Evolutionary conservation across 306 rosid species (phyloP), one percentile per base, ranked within the genome.

Genomic region (Lablab purpureus): DNA sequence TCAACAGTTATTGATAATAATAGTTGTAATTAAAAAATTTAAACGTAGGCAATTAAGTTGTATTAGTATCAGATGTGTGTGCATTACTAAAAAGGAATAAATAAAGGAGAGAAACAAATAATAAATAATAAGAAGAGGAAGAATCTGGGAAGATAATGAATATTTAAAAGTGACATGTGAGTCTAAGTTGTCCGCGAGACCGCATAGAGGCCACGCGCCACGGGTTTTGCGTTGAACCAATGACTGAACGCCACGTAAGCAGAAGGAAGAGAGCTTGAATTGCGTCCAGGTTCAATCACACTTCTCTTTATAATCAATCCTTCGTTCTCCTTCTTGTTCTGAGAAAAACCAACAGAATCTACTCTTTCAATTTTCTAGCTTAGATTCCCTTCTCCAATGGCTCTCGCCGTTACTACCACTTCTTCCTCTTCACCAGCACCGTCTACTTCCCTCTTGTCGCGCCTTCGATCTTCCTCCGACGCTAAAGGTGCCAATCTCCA

Each of bases 351-450:
- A 21, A 55, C 28, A 18, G 55, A 66, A 56, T 72, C 10, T 8
- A 15, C 10, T 8, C 49, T 2, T n/a, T 3, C 0, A 17, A 27
- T 62, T 65, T 25, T 36, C 6, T 19, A 40, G 23, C 67, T 65
- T 23, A 4, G 72, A 63, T 62, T 69, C 37, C 21, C 37, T 27
- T 73, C 75, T 54, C 60, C 73, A 50, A 85, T 94, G 99, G 97
- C 98, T 10, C 82, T 91, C 56, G 76, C 94, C 74, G 84, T 88
- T 79, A 45, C 90, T 80, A 79, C 93, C 13, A 82, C 93, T 43
- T 84, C 97, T 34, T 65, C 86, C 12, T 74, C 93, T 45, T 76
- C 94, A n/a, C 6, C 93, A 1, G 58, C 85, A 3, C 59, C 89
- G 10, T 88, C 93, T 4, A 83, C 49, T 28, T 84, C 89, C 30